Evolutionary conservation across 2,329 filamentous ascomycete species (phyloP).

Genomic region (Aspergillaceae sp.): DNA sequence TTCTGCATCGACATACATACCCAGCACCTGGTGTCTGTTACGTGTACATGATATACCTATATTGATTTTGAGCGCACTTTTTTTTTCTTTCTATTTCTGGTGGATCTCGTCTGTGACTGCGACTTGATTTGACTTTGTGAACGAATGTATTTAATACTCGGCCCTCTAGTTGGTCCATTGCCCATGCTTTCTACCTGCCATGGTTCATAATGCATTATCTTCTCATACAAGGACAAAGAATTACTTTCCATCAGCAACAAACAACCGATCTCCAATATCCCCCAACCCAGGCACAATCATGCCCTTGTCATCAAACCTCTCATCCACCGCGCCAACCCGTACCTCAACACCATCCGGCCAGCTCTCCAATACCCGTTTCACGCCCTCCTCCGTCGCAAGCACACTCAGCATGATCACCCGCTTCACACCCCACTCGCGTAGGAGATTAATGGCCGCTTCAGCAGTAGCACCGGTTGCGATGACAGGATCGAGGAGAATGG

Average conservation of each 20-base stretch:
- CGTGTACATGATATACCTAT: conserved; percentile 1
- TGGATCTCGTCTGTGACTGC: neutral
- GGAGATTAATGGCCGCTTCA: conserved; percentile 77
- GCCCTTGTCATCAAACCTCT: conserved; percentile 60
- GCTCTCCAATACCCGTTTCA: conserved; percentile 61
- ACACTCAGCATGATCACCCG: conserved; percentile 68
- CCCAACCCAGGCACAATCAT: conserved; percentile 89
- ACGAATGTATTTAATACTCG: neutral
- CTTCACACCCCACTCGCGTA: conserved; percentile 86
- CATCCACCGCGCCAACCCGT: conserved; percentile 75
- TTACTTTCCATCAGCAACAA: conserved; percentile 78
- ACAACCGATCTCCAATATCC: conserved; percentile 83
- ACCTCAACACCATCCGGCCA: conserved; percentile 59
- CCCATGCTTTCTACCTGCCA: neutral
- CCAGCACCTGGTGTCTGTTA: conserved; percentile 3
- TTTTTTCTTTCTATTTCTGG: neutral
- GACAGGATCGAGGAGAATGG: conserved; percentile 81
- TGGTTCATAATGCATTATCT: neutral
- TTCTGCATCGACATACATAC: conserved; percentile 9
- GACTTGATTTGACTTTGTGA: neutral
- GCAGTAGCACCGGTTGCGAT: conserved; percentile 91
- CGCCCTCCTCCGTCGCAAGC: conserved; percentile 62
- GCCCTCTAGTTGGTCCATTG: no score
- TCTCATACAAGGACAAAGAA: neutral
- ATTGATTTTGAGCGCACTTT: conserved; percentile 1